phyloP scores from a whole-genome alignment of 2,329 filamentous ascomycete genomes.

The Epichloe sp. region DNA sequence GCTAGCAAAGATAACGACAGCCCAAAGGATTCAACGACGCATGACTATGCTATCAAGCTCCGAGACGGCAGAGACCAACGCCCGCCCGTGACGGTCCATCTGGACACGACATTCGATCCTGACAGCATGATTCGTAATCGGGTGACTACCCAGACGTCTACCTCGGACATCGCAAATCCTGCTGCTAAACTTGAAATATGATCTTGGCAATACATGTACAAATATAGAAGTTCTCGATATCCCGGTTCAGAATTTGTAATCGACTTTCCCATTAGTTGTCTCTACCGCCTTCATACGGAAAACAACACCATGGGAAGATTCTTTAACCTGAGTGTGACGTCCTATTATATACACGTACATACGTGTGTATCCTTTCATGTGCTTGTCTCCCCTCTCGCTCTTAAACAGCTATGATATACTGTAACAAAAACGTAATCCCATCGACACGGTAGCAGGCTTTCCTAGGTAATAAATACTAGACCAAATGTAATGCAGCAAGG shows the following conservation, averaged over 20 bases:
- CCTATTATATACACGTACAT: too few species aligned
- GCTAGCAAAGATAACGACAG: not conserved
- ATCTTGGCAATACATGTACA: not conserved
- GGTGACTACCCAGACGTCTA: not conserved
- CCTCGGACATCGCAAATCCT: not conserved
- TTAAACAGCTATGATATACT: too few species aligned
- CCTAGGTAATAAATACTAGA: too few species aligned
- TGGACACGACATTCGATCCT: conserved; percentile 3
- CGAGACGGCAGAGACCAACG: not conserved
- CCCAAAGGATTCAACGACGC: not conserved
- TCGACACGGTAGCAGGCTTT: too few species aligned
- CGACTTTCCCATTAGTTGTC: not conserved
- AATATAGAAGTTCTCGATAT: not conserved
- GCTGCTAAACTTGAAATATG: not conserved
- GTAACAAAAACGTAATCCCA: too few species aligned
- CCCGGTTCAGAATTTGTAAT: not conserved
- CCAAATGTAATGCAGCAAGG: too few species aligned
- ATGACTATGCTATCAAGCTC: conserved; percentile 6
- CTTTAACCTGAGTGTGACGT: too few species aligned
- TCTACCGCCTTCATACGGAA: too few species aligned
- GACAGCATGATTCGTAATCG: conserved; percentile 1
- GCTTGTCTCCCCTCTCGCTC: too few species aligned
- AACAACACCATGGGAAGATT: too few species aligned
- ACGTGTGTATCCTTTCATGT: too few species aligned
- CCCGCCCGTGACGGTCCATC: not conserved